phyloP scores from a whole-genome alignment of 352 stramenopile species.

The Phytophthora pinifolia region DNA sequence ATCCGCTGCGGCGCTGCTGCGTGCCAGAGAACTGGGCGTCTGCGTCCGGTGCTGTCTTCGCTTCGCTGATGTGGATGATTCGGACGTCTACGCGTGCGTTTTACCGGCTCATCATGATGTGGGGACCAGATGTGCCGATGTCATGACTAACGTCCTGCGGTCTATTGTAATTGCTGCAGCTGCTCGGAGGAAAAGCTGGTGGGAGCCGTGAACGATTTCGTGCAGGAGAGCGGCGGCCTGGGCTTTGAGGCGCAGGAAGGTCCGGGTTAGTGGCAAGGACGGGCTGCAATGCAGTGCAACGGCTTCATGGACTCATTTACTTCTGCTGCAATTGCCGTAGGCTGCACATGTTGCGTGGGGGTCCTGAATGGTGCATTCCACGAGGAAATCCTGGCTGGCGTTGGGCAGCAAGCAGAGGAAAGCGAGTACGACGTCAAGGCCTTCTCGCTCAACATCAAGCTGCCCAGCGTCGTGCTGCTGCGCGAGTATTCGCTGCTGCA shows the following conservation, averaged over 20 bases:
- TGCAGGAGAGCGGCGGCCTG: conserved; percentile 20
- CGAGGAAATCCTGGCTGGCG: conserved; percentile 42
- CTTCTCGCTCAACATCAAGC: conserved; percentile 82
- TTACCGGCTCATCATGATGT: conserved; percentile 1
- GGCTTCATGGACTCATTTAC: no score
- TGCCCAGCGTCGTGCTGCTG: conserved; percentile 75
- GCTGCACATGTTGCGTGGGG: conserved; percentile 73
- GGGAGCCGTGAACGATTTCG: conserved; percentile 25
- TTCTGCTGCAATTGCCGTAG: conserved; percentile 21
- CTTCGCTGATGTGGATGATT: conserved; percentile 49
- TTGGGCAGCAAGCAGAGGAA: conserved; percentile 38
- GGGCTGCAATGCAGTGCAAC: not conserved
- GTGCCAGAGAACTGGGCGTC: conserved; percentile 29
- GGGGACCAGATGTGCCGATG: conserved; percentile 1
- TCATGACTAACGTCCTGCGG: conserved; percentile 5
- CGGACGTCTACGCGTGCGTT: conserved; percentile 57
- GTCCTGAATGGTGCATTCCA: conserved; percentile 53
- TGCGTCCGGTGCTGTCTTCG: conserved; percentile 75
- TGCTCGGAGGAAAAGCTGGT: conserved; percentile 35
- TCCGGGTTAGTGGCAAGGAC: conserved; percentile 16
- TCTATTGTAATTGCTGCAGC: conserved; percentile 7
- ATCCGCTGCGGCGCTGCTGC: conserved; percentile 26
- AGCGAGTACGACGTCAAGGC: conserved; percentile 59
- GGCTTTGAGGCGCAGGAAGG: conserved; percentile 22
- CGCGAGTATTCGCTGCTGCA: conserved; percentile 76